Evolutionary conservation across 345 rosid genomes (phyloP).

Genomic region (Eucalyptus camaldulensis): DNA sequence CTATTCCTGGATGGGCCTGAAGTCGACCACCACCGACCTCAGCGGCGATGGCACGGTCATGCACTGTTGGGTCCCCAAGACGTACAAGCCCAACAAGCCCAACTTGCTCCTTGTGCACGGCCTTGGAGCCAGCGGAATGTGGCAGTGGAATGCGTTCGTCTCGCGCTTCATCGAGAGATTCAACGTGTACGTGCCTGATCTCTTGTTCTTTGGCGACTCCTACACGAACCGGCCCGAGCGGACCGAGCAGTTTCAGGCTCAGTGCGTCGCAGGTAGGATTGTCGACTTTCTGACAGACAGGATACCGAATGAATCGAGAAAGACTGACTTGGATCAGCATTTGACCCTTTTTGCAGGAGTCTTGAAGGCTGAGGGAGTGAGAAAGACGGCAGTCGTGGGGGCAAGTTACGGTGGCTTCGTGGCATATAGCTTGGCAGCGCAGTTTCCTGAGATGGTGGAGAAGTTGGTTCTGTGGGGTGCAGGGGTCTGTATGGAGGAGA

Average conservation of each 20-base stretch:
- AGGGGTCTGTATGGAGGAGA: slow-evolving; percentile 7
- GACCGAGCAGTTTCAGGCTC: background rate
- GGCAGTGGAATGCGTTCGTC: slow-evolving; percentile 4
- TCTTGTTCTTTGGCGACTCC: slow-evolving; percentile 10
- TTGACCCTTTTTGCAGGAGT: background rate
- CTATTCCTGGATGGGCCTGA: slow-evolving; percentile 46
- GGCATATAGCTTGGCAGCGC: slow-evolving; percentile 6
- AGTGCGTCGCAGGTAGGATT: background rate
- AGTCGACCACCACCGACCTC: slow-evolving; percentile 8
- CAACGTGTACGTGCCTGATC: slow-evolving; percentile 4
- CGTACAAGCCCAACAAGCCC: background rate
- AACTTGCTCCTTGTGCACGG: slow-evolving; percentile 8
- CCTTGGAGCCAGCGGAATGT: slow-evolving; percentile 4
- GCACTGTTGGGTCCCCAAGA: slow-evolving; percentile 1
- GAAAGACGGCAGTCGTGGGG: background rate
- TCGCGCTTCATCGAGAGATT: background rate
- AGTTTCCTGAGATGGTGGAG: slow-evolving; percentile 5
- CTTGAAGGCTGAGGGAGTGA: background rate
- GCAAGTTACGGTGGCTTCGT: slow-evolving; percentile 10
- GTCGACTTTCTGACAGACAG: background rate
- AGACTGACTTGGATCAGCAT: background rate
- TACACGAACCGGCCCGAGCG: background rate
- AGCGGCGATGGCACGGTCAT: background rate
- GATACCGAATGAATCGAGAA: background rate
- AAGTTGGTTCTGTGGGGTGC: slow-evolving; percentile 1